These are phyloP conservation scores for Gentiana dahurica DNA, from an alignment of 257 asterid species.

Conservation along the genomic window DNA sequence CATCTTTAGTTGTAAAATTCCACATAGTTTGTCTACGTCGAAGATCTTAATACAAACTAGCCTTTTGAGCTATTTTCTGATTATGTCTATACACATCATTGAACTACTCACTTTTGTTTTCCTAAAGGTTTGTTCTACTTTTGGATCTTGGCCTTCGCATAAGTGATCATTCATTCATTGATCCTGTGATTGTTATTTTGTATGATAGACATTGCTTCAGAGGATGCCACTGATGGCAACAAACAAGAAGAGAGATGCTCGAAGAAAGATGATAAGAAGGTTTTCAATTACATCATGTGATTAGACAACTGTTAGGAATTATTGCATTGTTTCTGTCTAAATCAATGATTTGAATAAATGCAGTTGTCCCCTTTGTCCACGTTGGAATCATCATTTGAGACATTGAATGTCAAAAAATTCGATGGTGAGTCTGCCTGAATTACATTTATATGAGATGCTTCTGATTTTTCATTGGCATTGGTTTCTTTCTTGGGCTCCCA, in stretches of 20 bases:
- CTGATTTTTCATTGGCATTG: slow-evolving; percentile 4
- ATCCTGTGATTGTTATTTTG: background rate
- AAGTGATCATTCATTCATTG: slow-evolving; percentile 1
- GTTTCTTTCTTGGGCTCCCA: too few relatives aligned
- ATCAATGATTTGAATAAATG: slow-evolving; percentile 18
- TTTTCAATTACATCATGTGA: slow-evolving; percentile 14
- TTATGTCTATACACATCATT: too few relatives aligned
- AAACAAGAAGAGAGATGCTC: slow-evolving; percentile 35
- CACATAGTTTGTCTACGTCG: too few relatives aligned
- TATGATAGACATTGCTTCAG: slow-evolving; percentile 37
- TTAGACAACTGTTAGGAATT: background rate
- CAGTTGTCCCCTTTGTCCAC: slow-evolving; percentile 92
- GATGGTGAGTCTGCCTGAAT: slow-evolving; percentile 55
- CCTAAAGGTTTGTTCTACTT: too few relatives aligned
- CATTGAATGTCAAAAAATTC: slow-evolving; percentile 79
- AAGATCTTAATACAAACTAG: too few relatives aligned
- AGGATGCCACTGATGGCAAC: slow-evolving; percentile 26
- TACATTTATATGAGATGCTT: slow-evolving; percentile 6
- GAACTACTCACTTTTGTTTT: too few relatives aligned
- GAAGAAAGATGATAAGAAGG: slow-evolving; percentile 71
- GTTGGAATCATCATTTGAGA: slow-evolving; percentile 74
- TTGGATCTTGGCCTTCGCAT: too few relatives aligned
- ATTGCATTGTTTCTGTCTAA: slow-evolving; percentile 9
- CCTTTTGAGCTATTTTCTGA: too few relatives aligned
- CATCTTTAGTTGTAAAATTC: too few relatives aligned